phyloP scores from a whole-genome alignment of 1,284 basidiomycete species.

The Ustilago tritici region DNA sequence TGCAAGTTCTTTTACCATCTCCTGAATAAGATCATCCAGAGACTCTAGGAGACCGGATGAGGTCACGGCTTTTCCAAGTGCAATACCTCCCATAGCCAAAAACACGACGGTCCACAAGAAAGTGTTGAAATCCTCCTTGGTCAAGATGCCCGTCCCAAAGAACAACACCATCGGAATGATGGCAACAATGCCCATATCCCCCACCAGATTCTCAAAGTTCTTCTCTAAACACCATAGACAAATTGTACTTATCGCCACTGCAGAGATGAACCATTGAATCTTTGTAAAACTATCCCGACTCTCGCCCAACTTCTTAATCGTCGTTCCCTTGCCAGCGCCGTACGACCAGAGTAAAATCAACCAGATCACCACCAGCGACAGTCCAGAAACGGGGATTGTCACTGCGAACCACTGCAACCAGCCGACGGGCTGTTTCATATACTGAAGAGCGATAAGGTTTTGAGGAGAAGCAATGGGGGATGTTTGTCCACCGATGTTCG shows the following conservation, averaged over 20 bases:
- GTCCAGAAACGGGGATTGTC: conserved; percentile 86
- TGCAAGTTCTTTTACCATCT: conserved; percentile 78
- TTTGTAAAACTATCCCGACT: conserved; percentile 74
- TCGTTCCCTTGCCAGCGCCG: conserved; percentile 77
- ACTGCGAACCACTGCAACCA: conserved; percentile 97
- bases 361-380: conserved; percentile 92
- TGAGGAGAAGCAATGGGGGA: conserved; percentile 94
- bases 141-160: conserved; percentile 92
- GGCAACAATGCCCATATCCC: conserved; percentile 96
- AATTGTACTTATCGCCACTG: conserved; percentile 88
- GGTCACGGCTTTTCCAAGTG: conserved; percentile 91
- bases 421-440: conserved; percentile 87
- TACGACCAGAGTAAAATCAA: conserved; percentile 86
- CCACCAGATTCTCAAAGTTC: conserved; percentile 81
- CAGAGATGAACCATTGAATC: conserved; percentile 91
- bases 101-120: conserved; percentile 70
- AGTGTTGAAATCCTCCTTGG: conserved; percentile 77
- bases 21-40: conserved; percentile 74
- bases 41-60: conserved; percentile 83
- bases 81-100: conserved; percentile 91
- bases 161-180: conserved; percentile 92
- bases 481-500: conserved; percentile 97
- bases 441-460: conserved; percentile 90
- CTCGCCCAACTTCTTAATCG: conserved; percentile 64
- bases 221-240: conserved; percentile 91